Evolutionary conservation across 1,284 basidiomycete species (phyloP).

Genomic region (Wolfiporia cocos): DNA sequence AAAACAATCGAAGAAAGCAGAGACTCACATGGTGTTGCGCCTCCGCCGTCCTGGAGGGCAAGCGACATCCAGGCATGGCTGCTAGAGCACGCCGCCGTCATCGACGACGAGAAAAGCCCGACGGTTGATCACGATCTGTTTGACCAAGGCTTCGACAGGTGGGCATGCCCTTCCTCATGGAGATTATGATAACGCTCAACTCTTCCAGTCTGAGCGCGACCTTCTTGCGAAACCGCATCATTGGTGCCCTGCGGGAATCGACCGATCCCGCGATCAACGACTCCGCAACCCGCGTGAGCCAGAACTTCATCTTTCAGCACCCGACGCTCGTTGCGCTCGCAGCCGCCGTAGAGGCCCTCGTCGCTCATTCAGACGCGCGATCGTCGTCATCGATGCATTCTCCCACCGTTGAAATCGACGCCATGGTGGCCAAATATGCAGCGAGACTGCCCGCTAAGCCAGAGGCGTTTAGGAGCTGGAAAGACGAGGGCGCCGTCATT

Average conservation of each 20-base stretch:
- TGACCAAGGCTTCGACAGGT: constrained; percentile 40
- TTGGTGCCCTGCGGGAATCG: constrained; percentile 27
- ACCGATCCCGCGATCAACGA: constrained; percentile 10
- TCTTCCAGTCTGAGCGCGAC: constrained; percentile 31
- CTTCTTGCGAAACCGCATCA: constrained; percentile 33
- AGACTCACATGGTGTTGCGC: constrained; percentile 10
- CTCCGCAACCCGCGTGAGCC: constrained; percentile 16
- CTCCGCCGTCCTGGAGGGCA: constrained; percentile 19
- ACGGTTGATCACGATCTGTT: constrained; percentile 37
- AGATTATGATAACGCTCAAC: neutral
- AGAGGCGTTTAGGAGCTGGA: neutral
- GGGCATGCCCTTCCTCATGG: neutral
- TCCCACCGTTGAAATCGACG: constrained; percentile 21
- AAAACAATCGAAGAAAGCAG: constrained; percentile 18
- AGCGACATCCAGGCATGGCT: constrained; percentile 24
- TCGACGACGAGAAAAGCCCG: constrained; percentile 15
- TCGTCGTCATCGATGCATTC: constrained; percentile 1
- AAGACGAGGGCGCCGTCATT: constrained; percentile 16
- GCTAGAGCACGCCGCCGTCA: constrained; percentile 17
- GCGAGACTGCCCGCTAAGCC: constrained; percentile 8
- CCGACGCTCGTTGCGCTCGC: constrained; percentile 27
- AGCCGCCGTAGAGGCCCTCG: constrained; percentile 14
- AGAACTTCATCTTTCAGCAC: constrained; percentile 30
- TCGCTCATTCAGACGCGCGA: constrained; percentile 2
- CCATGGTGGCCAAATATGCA: constrained; percentile 26